phyloP scores from a whole-genome alignment of 768 basidiomycete species.

The Dacryopinax primogenitus region DNA sequence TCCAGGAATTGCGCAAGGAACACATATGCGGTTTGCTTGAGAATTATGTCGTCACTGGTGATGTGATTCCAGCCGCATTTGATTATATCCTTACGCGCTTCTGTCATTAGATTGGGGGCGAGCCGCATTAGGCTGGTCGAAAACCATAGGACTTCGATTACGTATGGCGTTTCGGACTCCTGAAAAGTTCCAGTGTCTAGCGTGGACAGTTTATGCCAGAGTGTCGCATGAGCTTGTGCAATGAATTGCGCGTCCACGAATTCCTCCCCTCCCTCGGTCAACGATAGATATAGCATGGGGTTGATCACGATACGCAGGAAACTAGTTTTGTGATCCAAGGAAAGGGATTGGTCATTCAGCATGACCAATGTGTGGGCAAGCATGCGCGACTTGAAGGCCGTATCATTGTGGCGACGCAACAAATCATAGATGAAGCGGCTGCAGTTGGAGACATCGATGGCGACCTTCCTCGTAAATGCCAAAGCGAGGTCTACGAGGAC shows the following conservation, averaged over 20 bases:
- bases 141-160: slow-evolving; percentile 76
- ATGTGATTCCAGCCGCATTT: slow-evolving; percentile 87
- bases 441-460: slow-evolving; percentile 65
- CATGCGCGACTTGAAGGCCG: slow-evolving; percentile 64
- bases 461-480: slow-evolving; percentile 32
- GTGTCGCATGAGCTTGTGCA: slow-evolving; percentile 48
- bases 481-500: neutral
- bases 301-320: slow-evolving; percentile 65
- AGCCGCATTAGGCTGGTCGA: slow-evolving; percentile 79
- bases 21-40: slow-evolving; percentile 85
- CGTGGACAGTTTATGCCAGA: slow-evolving; percentile 45
- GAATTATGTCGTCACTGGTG: slow-evolving; percentile 70
- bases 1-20: slow-evolving; percentile 86
- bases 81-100: slow-evolving; percentile 82
- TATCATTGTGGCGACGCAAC: slow-evolving; percentile 54
- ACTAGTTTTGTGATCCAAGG: slow-evolving; percentile 60
- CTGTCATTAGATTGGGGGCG: slow-evolving; percentile 64
- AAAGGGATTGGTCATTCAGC: slow-evolving; percentile 52
- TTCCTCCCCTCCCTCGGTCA: slow-evolving; percentile 38
- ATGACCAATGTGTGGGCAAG: slow-evolving; percentile 74
- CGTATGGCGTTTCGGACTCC: slow-evolving; percentile 4
- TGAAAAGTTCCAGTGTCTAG: neutral
- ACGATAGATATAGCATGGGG: slow-evolving; percentile 70
- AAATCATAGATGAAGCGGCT: slow-evolving; percentile 78
- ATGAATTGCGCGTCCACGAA: slow-evolving; percentile 64